Evolutionary conservation across 192 early-diverging fungal genomes (phyloP).

Genomic region (Funneliformis geosporum): DNA sequence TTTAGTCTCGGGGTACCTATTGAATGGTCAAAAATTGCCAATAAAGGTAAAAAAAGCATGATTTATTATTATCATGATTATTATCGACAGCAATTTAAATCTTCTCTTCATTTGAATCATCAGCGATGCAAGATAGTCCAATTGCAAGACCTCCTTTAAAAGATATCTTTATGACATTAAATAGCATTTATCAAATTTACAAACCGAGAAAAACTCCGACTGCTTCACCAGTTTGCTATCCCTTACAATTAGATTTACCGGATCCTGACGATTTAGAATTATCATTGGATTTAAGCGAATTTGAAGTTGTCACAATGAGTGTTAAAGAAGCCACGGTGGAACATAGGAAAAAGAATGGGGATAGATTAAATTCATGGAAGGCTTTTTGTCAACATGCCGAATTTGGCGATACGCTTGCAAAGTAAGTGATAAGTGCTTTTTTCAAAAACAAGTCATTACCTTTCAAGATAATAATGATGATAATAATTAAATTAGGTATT

Average conservation of each 20-base stretch:
- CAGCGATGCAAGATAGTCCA: conserved; percentile 6
- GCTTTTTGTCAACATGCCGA: neutral
- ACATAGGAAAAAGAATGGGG: conserved; percentile 2
- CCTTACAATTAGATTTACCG: neutral
- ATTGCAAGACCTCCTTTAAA: neutral
- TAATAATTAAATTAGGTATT: conserved; percentile 9
- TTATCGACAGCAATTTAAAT: neutral
- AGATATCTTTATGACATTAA: conserved; percentile 11
- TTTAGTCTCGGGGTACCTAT: neutral
- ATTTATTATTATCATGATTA: neutral
- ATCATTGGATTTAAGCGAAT: neutral
- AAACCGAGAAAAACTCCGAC: neutral
- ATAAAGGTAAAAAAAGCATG: conserved; percentile 1
- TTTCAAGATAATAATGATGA: neutral
- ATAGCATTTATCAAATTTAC: neutral
- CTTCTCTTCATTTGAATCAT: neutral
- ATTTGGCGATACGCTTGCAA: conserved; percentile 10
- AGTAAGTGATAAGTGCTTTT: conserved; percentile 17
- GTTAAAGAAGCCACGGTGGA: conserved; percentile 5
- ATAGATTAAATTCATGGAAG: conserved; percentile 2
- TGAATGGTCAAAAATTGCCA: neutral
- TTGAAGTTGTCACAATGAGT: neutral
- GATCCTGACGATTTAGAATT: neutral
- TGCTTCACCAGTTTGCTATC: neutral
- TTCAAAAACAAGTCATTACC: neutral